Percentiles rank a stretch among this genome's conserved stretches.
These are phyloP conservation scores for Pseudogymnoascus sp. DNA, from an alignment of 2,329 filamentous ascomycete genomes.

Conservation along the genomic window DNA sequence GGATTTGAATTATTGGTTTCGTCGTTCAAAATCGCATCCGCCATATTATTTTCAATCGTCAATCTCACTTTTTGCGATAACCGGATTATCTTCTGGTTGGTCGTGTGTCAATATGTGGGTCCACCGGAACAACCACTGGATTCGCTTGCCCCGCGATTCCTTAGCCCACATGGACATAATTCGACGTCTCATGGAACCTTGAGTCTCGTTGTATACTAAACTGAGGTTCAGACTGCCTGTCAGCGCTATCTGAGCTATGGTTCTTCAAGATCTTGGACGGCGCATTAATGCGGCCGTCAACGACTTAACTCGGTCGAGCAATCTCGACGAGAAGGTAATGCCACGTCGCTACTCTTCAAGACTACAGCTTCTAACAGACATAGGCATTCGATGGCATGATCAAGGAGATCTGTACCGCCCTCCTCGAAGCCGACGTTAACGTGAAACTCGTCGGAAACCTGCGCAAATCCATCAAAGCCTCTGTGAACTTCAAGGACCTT, in stretches of 20 bases:
- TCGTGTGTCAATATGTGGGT: neutral
- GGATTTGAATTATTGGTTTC: neutral
- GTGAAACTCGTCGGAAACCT: slow-evolving; percentile 85
- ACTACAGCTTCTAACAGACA: slow-evolving; percentile 31
- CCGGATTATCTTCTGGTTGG: slow-evolving; percentile 8
- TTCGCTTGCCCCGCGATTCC: slow-evolving; percentile 10
- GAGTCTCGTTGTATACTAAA: neutral
- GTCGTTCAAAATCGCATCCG: neutral
- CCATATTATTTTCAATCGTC: slow-evolving; percentile 2
- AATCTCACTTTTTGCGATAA: slow-evolving; percentile 11
- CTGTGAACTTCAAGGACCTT: slow-evolving; percentile 92
- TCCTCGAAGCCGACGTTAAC: slow-evolving; percentile 96
- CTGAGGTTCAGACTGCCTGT: neutral
- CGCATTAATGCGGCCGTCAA: slow-evolving; percentile 96
- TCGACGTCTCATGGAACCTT: slow-evolving; percentile 3
- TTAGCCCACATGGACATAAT: slow-evolving; percentile 5
- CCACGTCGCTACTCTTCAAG: neutral
- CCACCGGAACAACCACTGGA: slow-evolving; percentile 2
- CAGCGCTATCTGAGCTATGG: slow-evolving; percentile 52
- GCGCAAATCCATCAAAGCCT: slow-evolving; percentile 82
- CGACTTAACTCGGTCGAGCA: slow-evolving; percentile 84
- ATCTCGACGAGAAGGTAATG: slow-evolving; percentile 85
- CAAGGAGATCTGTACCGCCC: slow-evolving; percentile 93
- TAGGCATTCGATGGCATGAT: slow-evolving; percentile 96
- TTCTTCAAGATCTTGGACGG: slow-evolving; percentile 96